phyloP scores from a whole-genome alignment of 768 basidiomycete species.

The Cystofilobasidium bisporidii region DNA sequence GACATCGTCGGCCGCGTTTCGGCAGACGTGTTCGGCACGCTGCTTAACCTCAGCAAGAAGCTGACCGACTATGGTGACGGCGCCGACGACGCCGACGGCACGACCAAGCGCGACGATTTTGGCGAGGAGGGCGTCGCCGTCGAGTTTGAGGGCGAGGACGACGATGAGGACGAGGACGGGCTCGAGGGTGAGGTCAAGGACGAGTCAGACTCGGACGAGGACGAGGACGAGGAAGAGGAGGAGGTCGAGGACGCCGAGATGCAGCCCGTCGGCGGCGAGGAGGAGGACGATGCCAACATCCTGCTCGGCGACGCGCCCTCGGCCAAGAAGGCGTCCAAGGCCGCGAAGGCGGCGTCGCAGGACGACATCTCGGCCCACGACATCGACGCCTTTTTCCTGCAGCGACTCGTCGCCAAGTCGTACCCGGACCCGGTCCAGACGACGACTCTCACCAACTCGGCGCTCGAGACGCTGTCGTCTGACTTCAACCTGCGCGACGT shows the following conservation, averaged over 20 bases:
- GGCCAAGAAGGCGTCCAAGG: conserved; percentile 16
- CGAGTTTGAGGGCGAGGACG: conserved; percentile 93
- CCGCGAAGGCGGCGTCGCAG: too few species aligned
- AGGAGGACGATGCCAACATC: conserved; percentile 52
- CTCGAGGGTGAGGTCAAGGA: conserved; percentile 69
- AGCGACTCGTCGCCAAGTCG: conserved; percentile 78
- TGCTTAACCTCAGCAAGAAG: conserved; percentile 80
- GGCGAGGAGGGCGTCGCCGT: conserved; percentile 97
- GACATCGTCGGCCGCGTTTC: conserved; percentile 60
- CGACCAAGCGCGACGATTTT: conserved; percentile 67
- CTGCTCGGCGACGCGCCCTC: conserved; percentile 41
- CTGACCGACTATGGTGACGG: conserved; percentile 74
- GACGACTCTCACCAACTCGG: conserved; percentile 75
- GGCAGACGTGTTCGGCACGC: conserved; percentile 67
- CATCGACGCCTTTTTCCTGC: conserved; percentile 98
- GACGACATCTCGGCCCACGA: conserved; percentile 78
- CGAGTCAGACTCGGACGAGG: conserved; percentile 67
- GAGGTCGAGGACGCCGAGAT: conserved; percentile 43
- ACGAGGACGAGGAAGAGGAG: conserved; percentile 48
- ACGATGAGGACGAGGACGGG: conserved; percentile 70
- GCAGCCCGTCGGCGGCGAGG: conserved; percentile 44
- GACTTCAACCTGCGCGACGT: conserved; percentile 81
- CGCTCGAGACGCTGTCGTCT: conserved; percentile 64
- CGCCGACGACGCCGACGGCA: conserved; percentile 56
- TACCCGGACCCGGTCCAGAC: conserved; percentile 92